These are phyloP conservation scores for Skeletonema potamos DNA, from an alignment of 108 stramenopile species.

Conservation along the genomic window DNA sequence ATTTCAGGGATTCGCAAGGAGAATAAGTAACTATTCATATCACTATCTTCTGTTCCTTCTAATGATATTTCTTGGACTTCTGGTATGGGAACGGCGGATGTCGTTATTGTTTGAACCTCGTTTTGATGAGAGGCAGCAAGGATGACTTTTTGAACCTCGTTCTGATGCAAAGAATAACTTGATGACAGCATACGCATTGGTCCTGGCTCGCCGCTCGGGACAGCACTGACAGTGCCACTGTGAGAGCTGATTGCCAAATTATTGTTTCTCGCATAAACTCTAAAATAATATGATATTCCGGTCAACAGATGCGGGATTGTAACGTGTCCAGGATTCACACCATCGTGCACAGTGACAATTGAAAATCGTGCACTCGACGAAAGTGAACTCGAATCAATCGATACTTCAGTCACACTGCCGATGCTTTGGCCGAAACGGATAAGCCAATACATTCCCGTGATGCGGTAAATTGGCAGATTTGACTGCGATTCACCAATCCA, in stretches of 20 bases:
- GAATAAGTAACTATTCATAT: conserved; percentile 35
- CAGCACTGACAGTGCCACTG: conserved; percentile 39
- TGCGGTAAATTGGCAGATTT: conserved; percentile 51
- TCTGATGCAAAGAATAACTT: conserved; percentile 51
- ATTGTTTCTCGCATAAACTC: conserved; percentile 39
- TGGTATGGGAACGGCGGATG: conserved; percentile 57
- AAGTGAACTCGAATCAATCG: conserved; percentile 10
- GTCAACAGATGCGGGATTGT: conserved; percentile 35
- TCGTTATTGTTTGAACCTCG: conserved; percentile 74
- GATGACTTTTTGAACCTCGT: conserved; percentile 71
- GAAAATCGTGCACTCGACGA: conserved; percentile 9
- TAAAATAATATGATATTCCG: conserved; percentile 60
- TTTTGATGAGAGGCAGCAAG: conserved; percentile 65
- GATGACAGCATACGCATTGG: conserved; percentile 39
- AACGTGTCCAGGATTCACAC: conserved; percentile 44
- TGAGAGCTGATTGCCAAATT: conserved; percentile 47
- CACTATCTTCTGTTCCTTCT: conserved; percentile 15
- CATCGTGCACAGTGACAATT: conserved; percentile 29
- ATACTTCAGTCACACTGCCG: conserved; percentile 39
- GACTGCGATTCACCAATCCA: conserved; percentile 37
- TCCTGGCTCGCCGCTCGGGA: conserved; percentile 49
- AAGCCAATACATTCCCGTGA: conserved; percentile 56
- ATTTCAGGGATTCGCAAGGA: conserved; percentile 44
- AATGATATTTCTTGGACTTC: conserved; percentile 74
- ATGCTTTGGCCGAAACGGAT: conserved; percentile 56